A percentile compares a stretch with the other conserved stretches of the same genome.
phyloP scores from a whole-genome alignment of 139 green algal genomes.

The Deuterostichococcus epilithicus region DNA sequence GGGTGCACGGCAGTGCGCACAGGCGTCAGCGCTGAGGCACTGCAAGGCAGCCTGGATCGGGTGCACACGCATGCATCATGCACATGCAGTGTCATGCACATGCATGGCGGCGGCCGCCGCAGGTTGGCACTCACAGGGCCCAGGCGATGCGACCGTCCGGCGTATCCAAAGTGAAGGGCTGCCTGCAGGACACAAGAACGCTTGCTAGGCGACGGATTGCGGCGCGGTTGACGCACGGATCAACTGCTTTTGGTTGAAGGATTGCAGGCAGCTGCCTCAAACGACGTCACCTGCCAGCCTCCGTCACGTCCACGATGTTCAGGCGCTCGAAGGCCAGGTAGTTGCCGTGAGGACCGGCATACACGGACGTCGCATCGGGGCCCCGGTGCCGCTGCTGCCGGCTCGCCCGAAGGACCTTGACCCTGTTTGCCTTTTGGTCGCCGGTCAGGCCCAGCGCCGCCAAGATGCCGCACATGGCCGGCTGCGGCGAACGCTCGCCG shows the following conservation, averaged over 20 bases:
- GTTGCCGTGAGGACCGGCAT: slow-evolving; percentile 37
- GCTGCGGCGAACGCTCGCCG: not conserved
- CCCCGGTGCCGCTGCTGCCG: slow-evolving; percentile 48
- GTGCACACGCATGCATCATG: not conserved
- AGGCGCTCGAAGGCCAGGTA: slow-evolving; percentile 63
- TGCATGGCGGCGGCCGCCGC: not conserved
- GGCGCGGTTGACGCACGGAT: not conserved
- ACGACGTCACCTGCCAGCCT: slow-evolving; percentile 40
- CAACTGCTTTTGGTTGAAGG: not conserved
- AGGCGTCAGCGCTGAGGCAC: not conserved
- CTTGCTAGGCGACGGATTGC: not conserved
- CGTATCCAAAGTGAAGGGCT: slow-evolving; percentile 55
- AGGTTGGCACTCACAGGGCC: slow-evolving; percentile 48
- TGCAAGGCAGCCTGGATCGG: not conserved
- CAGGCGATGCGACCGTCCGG: slow-evolving; percentile 53
- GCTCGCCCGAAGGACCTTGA: slow-evolving; percentile 36
- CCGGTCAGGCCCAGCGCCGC: slow-evolving; percentile 44
- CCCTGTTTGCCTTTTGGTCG: slow-evolving; percentile 44
- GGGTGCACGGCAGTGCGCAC: not conserved
- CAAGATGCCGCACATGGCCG: slow-evolving; percentile 65
- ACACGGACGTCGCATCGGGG: slow-evolving; percentile 46
- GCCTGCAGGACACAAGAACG: slow-evolving; percentile 36
- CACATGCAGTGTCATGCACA: not conserved
- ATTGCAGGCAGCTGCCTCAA: not conserved
- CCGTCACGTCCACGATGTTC: slow-evolving; percentile 59